A percentile compares a stretch with the other conserved stretches of the same genome.
Evolutionary conservation across 345 rosid species (phyloP).

Genomic region (Clausena lansium): DNA sequence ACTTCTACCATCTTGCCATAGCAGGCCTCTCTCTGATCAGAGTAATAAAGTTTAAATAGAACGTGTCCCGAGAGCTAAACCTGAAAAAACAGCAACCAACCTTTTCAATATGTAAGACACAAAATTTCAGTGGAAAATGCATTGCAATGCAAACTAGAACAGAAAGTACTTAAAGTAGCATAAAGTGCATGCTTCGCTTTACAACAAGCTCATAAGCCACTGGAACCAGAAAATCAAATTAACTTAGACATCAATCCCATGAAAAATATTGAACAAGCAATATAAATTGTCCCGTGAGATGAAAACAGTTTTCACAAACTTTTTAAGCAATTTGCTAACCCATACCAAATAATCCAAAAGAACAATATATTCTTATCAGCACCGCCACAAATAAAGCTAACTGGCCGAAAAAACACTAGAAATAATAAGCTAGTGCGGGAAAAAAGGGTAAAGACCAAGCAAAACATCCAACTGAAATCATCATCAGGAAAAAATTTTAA

Average conservation of each 20-base stretch:
- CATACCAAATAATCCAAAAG: not conserved
- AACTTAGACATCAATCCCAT: not conserved
- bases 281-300: not conserved
- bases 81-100: constrained; percentile 9
- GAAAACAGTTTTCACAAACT: not conserved
- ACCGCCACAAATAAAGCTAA: too few species aligned
- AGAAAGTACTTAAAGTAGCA: not conserved
- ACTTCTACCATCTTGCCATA: constrained; percentile 51
- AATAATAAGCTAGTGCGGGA: not conserved
- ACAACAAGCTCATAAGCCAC: not conserved
- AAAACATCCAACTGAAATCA: not conserved
- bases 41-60: not conserved
- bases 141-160: not conserved
- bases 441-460: not conserved
- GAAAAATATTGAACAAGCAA: not conserved
- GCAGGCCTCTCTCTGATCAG: constrained; percentile 4
- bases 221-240: not conserved
- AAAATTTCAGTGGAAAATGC: not conserved
- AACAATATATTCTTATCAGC: not conserved
- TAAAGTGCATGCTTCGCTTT: not conserved
- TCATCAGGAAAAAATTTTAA: not conserved
- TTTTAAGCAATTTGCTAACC: not conserved
- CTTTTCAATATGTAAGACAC: not conserved
- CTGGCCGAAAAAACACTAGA: not conserved
- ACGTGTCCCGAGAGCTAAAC: not conserved